Evolutionary conservation across 169 alveolate genomes (phyloP).

Genomic region (Cryptosporidium ubiquitum): DNA sequence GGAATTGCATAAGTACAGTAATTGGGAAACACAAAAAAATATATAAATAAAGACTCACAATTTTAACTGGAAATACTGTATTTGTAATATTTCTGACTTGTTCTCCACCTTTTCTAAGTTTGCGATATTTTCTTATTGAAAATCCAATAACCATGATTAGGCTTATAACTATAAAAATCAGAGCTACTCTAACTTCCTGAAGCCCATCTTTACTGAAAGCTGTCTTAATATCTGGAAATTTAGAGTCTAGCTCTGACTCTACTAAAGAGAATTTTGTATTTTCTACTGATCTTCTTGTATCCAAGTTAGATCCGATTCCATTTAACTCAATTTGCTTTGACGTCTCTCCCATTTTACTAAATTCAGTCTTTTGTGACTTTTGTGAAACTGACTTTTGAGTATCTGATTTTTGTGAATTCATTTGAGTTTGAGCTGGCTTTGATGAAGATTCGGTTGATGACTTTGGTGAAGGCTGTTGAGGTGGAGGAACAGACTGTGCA

Average conservation of each 20-base stretch:
- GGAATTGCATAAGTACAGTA: conserved; percentile 44
- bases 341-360: not conserved
- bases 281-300: conserved; percentile 41
- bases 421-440: not conserved
- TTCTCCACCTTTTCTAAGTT: conserved; percentile 57
- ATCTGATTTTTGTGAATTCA: not conserved
- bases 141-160: conserved; percentile 65
- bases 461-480: not conserved
- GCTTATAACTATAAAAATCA: conserved; percentile 31
- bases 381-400: not conserved
- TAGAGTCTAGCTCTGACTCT: conserved; percentile 59
- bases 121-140: conserved; percentile 74
- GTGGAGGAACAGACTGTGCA: not conserved
- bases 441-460: not conserved
- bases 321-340: not conserved
- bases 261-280: conserved; percentile 18
- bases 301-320: conserved; percentile 9
- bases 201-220: conserved; percentile 16
- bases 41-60: conserved; percentile 57
- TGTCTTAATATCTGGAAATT: conserved; percentile 26
- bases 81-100: conserved; percentile 68
- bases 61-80: conserved; percentile 63
- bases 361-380: not conserved
- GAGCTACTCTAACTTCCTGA: conserved; percentile 51
- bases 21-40: conserved; percentile 62